Evolutionary conservation across 2,329 filamentous ascomycete species (phyloP), one percentile per base, ranked within the genome.

Genomic region (Talaromyces sp.): DNA sequence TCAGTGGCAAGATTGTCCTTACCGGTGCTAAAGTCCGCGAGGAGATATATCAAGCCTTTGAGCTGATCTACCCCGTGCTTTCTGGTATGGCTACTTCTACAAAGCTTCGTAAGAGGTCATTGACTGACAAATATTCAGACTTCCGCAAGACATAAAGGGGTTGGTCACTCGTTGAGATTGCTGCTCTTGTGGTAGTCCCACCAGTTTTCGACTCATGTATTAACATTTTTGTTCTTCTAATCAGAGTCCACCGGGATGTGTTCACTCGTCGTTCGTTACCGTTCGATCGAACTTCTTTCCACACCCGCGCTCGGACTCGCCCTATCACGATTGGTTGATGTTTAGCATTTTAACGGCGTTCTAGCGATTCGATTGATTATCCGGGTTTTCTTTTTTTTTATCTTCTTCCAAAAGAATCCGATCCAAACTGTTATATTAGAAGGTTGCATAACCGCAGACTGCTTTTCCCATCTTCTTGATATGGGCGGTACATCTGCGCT

Each of bases 11-110:
- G 84, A 97, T 97, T 62, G 94, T 97, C 69, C 83, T 97, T 72
- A 97, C 94, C 41, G 94, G 94, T 70, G 94, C 94, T 65, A 97
- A 99, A 75, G 92, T 97, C 64, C 89, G 94, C 67, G 94, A 99
- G 77, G 94, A 97, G 79, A 97, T 99, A 66, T 96, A 96, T 71
- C 89, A 94, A 75, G 91, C 91, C 48, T 96, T 96, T 71, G 91
- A 96, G 79, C 89, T 95, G 86, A 96, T 97, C 79, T 96, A 96
- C 73, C 92, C 92, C 73, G 92, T 96, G 79, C 81, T 96, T 71
- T 89, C 91, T 81, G 89, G 89, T 91, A 78, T 66, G 81, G 77
- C 46, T 43, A 50, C n/a, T 56, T 17, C 19, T 15, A 19, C 13
- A 5, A 15, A 21, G 31, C 41, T 21, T 55, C 53, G 65, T 56